phyloP scores from a whole-genome alignment of 345 rosid species.

The Heritiera fomes region DNA sequence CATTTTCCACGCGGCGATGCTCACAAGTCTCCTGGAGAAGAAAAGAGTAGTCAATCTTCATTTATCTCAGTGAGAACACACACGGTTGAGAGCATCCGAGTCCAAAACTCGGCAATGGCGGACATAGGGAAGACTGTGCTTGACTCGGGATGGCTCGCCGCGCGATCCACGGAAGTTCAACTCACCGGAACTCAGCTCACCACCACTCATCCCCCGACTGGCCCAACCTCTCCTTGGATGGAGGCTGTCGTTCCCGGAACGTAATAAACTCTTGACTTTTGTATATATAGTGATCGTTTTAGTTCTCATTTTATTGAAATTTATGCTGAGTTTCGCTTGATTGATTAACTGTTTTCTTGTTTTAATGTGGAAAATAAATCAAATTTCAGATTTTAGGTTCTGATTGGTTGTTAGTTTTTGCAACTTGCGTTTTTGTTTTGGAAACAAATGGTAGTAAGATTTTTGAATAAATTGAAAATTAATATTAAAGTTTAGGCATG shows the following conservation, averaged over 20 bases:
- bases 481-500: no score
- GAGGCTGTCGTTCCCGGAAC: conserved; percentile 92
- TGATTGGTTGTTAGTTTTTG: neutral
- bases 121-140: conserved; percentile 61
- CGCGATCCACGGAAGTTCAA: conserved; percentile 81
- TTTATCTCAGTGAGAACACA: neutral
- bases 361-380: neutral
- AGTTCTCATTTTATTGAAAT: no score
- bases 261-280: conserved; percentile 37
- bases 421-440: no score
- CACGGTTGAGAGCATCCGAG: neutral
- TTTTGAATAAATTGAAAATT: no score
- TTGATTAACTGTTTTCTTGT: neutral
- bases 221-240: conserved; percentile 69
- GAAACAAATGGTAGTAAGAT: no score
- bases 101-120: conserved; percentile 37
- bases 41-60: neutral
- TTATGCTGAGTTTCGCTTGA: neutral
- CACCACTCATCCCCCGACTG: conserved; percentile 72
- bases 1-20: neutral
- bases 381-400: conserved; percentile 6
- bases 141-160: conserved; percentile 85
- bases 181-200: conserved; percentile 68
- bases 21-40: neutral
- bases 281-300: no score